phyloP scores from a whole-genome alignment of 2,329 filamentous ascomycete genomes.

The Diaporthe amygdali region DNA sequence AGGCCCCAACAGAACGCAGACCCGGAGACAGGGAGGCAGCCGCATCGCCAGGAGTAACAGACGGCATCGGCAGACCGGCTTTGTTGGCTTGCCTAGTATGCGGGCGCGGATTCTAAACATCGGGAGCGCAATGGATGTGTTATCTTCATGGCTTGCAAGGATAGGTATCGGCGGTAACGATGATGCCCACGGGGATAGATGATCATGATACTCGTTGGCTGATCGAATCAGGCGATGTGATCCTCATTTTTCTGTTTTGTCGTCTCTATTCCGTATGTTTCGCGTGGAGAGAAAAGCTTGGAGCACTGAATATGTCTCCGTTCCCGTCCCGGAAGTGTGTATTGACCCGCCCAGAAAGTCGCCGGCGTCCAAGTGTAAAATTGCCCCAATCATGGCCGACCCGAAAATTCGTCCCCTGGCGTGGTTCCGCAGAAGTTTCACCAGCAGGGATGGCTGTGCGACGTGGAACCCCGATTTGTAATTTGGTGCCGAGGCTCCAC shows the following conservation, averaged over 20 bases:
- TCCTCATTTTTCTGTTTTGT: no score
- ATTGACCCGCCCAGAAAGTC: neutral
- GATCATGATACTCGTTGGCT: neutral
- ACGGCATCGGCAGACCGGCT: no score
- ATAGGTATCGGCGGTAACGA: neutral
- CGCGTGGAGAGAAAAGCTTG: no score
- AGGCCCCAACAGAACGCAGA: no score
- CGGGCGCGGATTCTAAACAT: neutral
- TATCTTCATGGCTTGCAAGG: neutral
- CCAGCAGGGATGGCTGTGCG: neutral
- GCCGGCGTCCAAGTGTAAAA: neutral
- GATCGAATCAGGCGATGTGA: neutral
- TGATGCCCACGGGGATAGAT: neutral
- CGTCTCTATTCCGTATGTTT: no score
- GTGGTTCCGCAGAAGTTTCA: neutral
- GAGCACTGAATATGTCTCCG: no score
- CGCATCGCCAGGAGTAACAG: neutral
- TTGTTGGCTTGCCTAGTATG: neutral
- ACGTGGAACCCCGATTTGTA: neutral
- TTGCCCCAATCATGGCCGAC: neutral
- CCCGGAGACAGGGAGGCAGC: neutral
- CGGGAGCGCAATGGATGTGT: neutral
- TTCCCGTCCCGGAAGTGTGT: neutral
- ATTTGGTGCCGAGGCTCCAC: neutral
- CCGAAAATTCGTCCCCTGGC: neutral